These are phyloP conservation scores for Apiospora sp. DNA, from an alignment of 2,329 filamentous ascomycete species.

Conservation along the genomic window DNA sequence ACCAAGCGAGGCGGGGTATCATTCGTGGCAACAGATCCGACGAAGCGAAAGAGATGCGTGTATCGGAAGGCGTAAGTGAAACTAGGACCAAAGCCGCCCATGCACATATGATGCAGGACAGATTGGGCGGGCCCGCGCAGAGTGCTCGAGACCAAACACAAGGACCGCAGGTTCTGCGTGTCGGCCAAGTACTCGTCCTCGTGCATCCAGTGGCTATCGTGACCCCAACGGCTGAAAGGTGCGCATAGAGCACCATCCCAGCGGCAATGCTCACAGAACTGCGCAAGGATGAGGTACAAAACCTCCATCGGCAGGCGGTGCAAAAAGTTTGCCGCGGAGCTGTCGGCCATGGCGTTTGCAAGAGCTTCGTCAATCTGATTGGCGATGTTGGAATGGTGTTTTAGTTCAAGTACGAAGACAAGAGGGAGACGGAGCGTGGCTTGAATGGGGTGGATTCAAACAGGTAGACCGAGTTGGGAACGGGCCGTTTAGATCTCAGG, in stretches of 20 bases:
- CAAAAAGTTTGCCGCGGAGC: not conserved
- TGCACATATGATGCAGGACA: slow-evolving; percentile 16
- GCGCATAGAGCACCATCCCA: not conserved
- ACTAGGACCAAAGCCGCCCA: not conserved
- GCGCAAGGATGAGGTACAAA: not conserved
- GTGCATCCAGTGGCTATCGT: not conserved
- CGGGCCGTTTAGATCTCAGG: no score
- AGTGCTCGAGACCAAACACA: not conserved
- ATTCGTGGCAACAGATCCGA: not conserved
- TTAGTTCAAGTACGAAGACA: not conserved
- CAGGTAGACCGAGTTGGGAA: no score
- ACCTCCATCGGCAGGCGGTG: slow-evolving; percentile 11
- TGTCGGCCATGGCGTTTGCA: not conserved
- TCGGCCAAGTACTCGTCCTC: not conserved
- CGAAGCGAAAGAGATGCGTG: slow-evolving; percentile 8
- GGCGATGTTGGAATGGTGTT: not conserved
- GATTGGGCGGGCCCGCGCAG: not conserved
- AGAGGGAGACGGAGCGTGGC: no score
- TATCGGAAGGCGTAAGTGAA: not conserved
- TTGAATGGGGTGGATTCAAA: no score
- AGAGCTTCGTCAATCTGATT: not conserved
- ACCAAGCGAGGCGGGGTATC: not conserved
- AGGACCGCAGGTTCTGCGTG: slow-evolving; percentile 9
- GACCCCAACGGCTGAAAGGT: not conserved
- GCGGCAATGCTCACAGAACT: slow-evolving; percentile 22